Evolutionary conservation across 306 rosid genomes (phyloP).

Genomic region (Hippophae tibetana): DNA sequence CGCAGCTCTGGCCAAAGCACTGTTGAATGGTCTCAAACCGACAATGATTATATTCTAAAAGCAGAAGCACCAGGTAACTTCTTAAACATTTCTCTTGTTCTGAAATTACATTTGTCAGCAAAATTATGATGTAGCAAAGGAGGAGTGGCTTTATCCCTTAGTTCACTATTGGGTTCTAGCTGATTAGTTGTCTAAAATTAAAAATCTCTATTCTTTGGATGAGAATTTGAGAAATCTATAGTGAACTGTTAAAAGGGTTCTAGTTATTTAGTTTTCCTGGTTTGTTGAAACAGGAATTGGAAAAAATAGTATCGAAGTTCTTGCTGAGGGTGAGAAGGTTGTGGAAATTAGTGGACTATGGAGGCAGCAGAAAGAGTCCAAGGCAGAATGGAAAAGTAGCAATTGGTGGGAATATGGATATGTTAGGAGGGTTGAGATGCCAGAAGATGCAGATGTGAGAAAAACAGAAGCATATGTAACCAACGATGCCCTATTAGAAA

Average conservation of each 20-base stretch:
- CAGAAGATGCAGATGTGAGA: conserved; percentile 80
- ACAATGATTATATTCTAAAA: conserved; percentile 57
- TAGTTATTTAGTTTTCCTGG: conserved; percentile 11
- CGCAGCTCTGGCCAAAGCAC: conserved; percentile 45
- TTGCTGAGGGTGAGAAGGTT: conserved; percentile 63
- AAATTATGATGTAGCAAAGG: too few relatives aligned
- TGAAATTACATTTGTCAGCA: conserved; percentile 8
- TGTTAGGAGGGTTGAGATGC: conserved; percentile 88
- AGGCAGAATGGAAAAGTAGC: conserved; percentile 70
- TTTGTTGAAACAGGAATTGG: conserved; percentile 55
- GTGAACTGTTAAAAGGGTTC: not conserved
- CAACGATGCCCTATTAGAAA: conserved; percentile 52
- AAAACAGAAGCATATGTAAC: conserved; percentile 45
- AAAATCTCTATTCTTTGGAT: not conserved
- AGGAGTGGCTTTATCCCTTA: too few relatives aligned
- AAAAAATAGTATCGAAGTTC: conserved; percentile 48
- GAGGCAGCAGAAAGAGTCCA: conserved; percentile 56
- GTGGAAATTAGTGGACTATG: conserved; percentile 79
- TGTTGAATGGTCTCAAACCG: conserved; percentile 66
- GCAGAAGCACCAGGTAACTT: conserved; percentile 71
- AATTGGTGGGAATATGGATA: conserved; percentile 89
- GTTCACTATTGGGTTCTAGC: not conserved
- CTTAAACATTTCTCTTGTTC: not conserved
- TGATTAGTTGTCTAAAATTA: not conserved
- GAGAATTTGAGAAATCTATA: not conserved